A percentile compares a stretch with the other conserved stretches of the same genome.
Conservation (phyloP, 805 yeast species). For the Lachancea sp. region DNA sequence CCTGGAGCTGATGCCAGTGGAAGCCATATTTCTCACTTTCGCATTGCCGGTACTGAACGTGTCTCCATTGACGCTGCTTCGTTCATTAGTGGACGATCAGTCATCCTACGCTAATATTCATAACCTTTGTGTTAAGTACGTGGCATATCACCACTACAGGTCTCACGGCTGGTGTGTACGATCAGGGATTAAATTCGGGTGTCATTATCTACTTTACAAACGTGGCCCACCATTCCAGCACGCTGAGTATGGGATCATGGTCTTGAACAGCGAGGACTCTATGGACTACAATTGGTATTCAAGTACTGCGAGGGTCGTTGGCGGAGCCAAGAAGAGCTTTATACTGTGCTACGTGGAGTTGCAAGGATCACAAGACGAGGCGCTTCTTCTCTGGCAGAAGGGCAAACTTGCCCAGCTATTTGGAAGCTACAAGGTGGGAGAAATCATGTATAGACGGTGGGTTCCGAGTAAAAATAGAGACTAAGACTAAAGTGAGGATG, state of each 20-base stretch:
- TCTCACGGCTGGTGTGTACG: slow-evolving; percentile 93
- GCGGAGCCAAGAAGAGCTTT: slow-evolving; percentile 78
- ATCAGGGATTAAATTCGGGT: slow-evolving; percentile 86
- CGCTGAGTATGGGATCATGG: slow-evolving; percentile 72
- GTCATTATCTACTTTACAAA: slow-evolving; percentile 74
- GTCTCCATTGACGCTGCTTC: slow-evolving; percentile 13
- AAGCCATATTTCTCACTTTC: slow-evolving; percentile 60
- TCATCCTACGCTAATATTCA: slow-evolving; percentile 24
- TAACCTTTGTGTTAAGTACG: slow-evolving; percentile 50
- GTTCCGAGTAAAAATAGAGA: slow-evolving; percentile 79
- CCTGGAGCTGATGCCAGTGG: slow-evolving; percentile 69
- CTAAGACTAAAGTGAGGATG: slow-evolving; percentile 25
- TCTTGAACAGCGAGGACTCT: slow-evolving; percentile 22
- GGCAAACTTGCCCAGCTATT: slow-evolving; percentile 22
- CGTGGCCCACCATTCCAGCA: slow-evolving; percentile 95
- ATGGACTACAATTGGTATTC: slow-evolving; percentile 57
- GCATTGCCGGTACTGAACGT: slow-evolving; percentile 47
- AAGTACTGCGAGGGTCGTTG: slow-evolving; percentile 69
- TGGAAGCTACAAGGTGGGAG: slow-evolving; percentile 48
- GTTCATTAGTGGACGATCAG: slow-evolving; percentile 16
- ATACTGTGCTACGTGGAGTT: slow-evolving; percentile 60
- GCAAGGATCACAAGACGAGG: slow-evolving; percentile 36
- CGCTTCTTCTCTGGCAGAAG: slow-evolving; percentile 23
- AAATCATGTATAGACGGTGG: slow-evolving; percentile 75
- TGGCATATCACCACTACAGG: slow-evolving; percentile 78